A percentile compares a stretch with the other conserved stretches of the same genome.
Conservation (phyloP, 179 eudicot genomes). For the Kewa caespitosa region DNA sequence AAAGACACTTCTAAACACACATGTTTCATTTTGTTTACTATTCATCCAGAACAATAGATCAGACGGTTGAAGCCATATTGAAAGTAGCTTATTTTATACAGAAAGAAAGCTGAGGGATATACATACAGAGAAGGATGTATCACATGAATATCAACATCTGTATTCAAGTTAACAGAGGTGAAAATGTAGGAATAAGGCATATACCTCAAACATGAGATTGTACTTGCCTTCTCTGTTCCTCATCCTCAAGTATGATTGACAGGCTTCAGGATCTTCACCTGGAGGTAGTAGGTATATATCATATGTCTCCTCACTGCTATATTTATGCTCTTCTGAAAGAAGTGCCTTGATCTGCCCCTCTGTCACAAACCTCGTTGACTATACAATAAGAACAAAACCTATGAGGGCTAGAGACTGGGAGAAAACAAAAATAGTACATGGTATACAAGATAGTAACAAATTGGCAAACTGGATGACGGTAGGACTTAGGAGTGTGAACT, state of each 20-base stretch:
- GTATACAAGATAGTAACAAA: neutral
- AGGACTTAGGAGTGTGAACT: neutral
- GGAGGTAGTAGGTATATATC: slow-evolving; percentile 95
- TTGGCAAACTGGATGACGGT: neutral
- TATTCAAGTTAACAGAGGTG: neutral
- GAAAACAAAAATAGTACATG: slow-evolving; percentile 25
- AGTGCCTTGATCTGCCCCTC: slow-evolving; percentile 74
- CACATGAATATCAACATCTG: neutral
- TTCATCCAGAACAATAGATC: too few relatives aligned
- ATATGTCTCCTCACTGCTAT: slow-evolving; percentile 80
- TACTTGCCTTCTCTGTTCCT: slow-evolving; percentile 93
- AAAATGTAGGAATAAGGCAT: slow-evolving; percentile 4
- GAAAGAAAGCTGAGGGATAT: neutral
- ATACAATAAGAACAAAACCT: slow-evolving; percentile 39
- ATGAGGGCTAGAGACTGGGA: slow-evolving; percentile 34
- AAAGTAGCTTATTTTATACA: neutral
- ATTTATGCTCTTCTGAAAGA: slow-evolving; percentile 52
- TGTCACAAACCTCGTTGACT: slow-evolving; percentile 70
- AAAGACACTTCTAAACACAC: too few relatives aligned
- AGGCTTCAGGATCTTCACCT: slow-evolving; percentile 95
- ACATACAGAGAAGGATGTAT: neutral
- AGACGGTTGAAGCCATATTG: too few relatives aligned
- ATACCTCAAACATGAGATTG: slow-evolving; percentile 95
- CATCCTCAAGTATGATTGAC: slow-evolving; percentile 95
- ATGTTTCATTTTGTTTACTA: too few relatives aligned